Base-by-base conservation (phyloP, 2,329 filamentous ascomycete species). In the Scytalidium lignicola region DNA sequence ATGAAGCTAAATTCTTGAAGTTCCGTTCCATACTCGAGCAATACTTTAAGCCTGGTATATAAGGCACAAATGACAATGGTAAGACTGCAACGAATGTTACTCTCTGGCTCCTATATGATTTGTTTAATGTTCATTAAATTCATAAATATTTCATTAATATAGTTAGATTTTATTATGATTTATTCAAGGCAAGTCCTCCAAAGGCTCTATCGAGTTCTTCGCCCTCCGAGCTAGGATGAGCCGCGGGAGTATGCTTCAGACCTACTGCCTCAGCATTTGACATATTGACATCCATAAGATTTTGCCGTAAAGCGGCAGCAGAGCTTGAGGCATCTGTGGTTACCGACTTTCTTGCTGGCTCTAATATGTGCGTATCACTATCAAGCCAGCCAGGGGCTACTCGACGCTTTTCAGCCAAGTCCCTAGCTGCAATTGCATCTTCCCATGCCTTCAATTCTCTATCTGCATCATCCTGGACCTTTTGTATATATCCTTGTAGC, bases 301-400 rank as follows among this genome's bases (percentile, higher is more conserved):
- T 63, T 15, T 44, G 50, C 13, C 43, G 50, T 22, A 52, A 49
- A 19, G 21, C 43, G 22, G 20, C 29, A 9, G 32, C 9, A 48
- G 23, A 23, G 18, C 40, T 23, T 23, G 23, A 26, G 49, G 17
- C 32, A 23, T 47, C 44, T 41, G 48, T 46, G 8, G 54, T 28
- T 48, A 50, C 28, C 53, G 7, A 50, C 20, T 67, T 70, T 59
- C 73, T 77, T 68, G 86, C 81, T 0, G 88, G 88, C 67, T 86
- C 78, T 46, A 92, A 66, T 43, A 92, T 69, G 47, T 82, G 73
- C 45, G 80, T 78, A 48, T 88, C 83, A 58, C 85, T 86, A 60
- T 92, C 88, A 58, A 92, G 69, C 85, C 87, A 93, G 0, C 88
- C 88, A 0, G 88, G 88, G 10, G 88, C 88, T 17, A 90, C 78